Base-by-base conservation (phyloP, 306 rosid genomes). In the Senna siamea region DNA sequence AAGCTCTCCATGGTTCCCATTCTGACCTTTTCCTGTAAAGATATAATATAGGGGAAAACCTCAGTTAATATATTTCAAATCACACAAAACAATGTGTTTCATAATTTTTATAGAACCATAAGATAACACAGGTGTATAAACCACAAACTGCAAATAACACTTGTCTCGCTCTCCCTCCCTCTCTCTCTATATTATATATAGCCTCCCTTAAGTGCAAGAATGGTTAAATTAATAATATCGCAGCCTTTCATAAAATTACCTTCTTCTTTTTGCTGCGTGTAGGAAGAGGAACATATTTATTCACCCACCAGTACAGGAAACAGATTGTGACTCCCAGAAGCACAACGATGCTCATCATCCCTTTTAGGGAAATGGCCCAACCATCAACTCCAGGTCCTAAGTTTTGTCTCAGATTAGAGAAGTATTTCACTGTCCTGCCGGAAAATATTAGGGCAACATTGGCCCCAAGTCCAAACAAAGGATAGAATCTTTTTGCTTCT, bases 351-450 rank as follows among this genome's bases (percentile, higher is more conserved):
- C 99, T 87, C 97, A 95, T 95, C 99, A 95, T 95, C 34, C 81
- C 99, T 81, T 75, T 92, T 15, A 95, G 81, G 57, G 99, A 95
- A 17, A 95, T 11, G 7, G 99, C 97, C 99, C 99, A 95, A 18
- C 99, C 99, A 87, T 95, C 99, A 70, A 95, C 97, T 64, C 99
- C 99, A 60, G 99, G 99, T 62, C 97, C 99, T 79, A 95, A 86
- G 69, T 70, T 73, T 38, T 76, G 19, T 85, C 99, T 88, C 87
- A 95, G 5, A 69, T 88, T 82, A 46, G 99, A 95, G 83, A 95
- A 95, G 83, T 95, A 92, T 72, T 95, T 95, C 81, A 95, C 99
- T 0, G 99, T 95, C 71, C 99, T 62, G 28, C 99, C 99, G 0
- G 99, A 95, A 85, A 95, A 95, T 65, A 95, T 81, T 37, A 95